Base-by-base conservation (phyloP, 2,329 filamentous ascomycete species). In the Fusarium acutatum region DNA sequence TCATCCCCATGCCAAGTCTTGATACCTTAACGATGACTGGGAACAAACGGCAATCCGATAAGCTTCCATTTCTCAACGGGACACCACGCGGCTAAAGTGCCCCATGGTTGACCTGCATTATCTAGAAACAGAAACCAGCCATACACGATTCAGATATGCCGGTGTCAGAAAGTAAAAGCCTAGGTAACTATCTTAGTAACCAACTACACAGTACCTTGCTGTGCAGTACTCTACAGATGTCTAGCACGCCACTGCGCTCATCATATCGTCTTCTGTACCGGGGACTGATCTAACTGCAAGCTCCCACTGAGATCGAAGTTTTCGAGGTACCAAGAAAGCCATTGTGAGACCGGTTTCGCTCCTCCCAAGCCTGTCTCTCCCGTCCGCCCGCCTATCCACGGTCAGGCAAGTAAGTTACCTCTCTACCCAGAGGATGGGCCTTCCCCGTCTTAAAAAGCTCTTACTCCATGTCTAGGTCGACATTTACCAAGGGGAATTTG, bases 201-300 rank as follows among this genome's bases (percentile, higher is more conserved):
- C 24, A 32, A 9, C 26, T 49, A 49, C 46, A 24, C 17, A 26
- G 30, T 37, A 28, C 24, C 24, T 53, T 26, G 52, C 54, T 59
- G 62, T 26, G 43, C 58, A 56, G 62, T 59, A 44, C 59, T 22
- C 34, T 22, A 22, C 17, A 34, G 17, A 11, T 41, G n/a, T 47
- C 54, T 47, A 62, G 64, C 67, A 72, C 72, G 74, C 73, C 74
- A 75, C 72, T 54, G 30, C 40, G 54, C 64, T 70, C 66, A 75
- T 50, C 61, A 32, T 67, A 59, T 37, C 44, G 28, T 67, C 47
- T 44, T 59, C 43, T 41, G 35, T 60, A 52, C 22, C 40, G 62
- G 56, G 52, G 43, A 54, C 47, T 60, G 46, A 18, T 46, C 47
- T 54, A 26, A 26, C 18, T 37, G 24, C 18, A 46, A 64, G 38